These are phyloP conservation scores for Colletotrichum gigasporum DNA, from an alignment of 2,329 filamentous ascomycete species.

Conservation along the genomic window DNA sequence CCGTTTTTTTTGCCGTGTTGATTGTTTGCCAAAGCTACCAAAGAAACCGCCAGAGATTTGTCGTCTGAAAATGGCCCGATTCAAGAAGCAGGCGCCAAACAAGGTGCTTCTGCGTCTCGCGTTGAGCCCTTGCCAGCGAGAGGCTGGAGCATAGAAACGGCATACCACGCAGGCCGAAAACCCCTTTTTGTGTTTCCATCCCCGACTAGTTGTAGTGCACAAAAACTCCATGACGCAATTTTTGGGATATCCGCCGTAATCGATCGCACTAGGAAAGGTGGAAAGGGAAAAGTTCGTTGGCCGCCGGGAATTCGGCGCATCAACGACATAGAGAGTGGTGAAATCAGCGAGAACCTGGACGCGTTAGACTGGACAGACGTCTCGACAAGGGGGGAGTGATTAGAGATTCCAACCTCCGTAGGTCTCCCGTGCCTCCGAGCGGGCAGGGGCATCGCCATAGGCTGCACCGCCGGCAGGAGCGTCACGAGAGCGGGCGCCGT, in stretches of 20 bases:
- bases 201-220: constrained; percentile 32
- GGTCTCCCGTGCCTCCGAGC: constrained; percentile 53
- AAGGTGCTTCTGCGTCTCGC: constrained; percentile 1
- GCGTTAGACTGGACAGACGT: constrained; percentile 10
- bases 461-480: constrained; percentile 46
- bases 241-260: constrained; percentile 33
- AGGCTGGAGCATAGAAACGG: constrained; percentile 1
- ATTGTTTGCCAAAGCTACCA: constrained; percentile 35
- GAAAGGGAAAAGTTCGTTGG: constrained; percentile 8
- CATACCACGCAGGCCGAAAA: constrained; percentile 26
- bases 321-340: not conserved
- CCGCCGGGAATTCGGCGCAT: constrained; percentile 1
- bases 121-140: constrained; percentile 1
- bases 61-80: constrained; percentile 4
- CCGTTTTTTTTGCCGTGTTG: constrained; percentile 31
- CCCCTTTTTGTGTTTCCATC: constrained; percentile 29
- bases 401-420: constrained; percentile 51
- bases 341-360: constrained; percentile 39
- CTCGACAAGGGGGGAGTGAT: constrained; percentile 1
- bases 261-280: constrained; percentile 25
- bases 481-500: constrained; percentile 50
- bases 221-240: constrained; percentile 33
- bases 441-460: constrained; percentile 53
- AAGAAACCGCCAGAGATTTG: constrained; percentile 29
- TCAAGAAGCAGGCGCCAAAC: not conserved